Percentiles rank a stretch among this genome's conserved stretches.
These are phyloP conservation scores for Rhizopus sp. DNA, from an alignment of 371 early-diverging fungal species.

Conservation along the genomic window DNA sequence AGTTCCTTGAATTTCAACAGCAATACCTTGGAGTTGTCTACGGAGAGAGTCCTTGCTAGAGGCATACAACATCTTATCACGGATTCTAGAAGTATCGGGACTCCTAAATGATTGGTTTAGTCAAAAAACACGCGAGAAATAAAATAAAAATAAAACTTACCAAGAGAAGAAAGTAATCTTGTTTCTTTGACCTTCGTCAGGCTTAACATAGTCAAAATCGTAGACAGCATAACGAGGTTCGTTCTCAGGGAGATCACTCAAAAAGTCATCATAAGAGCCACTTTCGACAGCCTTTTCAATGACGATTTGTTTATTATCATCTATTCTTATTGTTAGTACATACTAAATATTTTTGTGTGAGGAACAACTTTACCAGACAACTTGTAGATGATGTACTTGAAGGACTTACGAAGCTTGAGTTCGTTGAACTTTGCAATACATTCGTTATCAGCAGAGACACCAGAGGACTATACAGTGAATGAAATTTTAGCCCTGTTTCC, in stretches of 20 bases:
- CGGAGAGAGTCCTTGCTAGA: conserved; percentile 85
- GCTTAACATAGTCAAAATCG: conserved; percentile 77
- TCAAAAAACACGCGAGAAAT: conserved; percentile 8
- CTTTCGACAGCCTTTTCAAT: conserved; percentile 63
- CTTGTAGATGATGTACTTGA: conserved; percentile 81
- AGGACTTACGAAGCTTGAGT: conserved; percentile 74
- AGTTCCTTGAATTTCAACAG: conserved; percentile 85
- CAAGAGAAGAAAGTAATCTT: conserved; percentile 62
- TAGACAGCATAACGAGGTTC: conserved; percentile 86
- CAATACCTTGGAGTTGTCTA: conserved; percentile 74
- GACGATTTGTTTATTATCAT: conserved; percentile 61
- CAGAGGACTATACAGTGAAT: conserved; percentile 51
- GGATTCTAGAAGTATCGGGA: conserved; percentile 80
- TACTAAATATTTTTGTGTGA: conserved; percentile 9
- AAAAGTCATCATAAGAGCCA: conserved; percentile 68
- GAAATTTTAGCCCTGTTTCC: neutral
- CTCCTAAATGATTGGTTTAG: conserved; percentile 55
- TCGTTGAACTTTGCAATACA: conserved; percentile 69
- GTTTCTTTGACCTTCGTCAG: conserved; percentile 70
- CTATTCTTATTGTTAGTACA: conserved; percentile 19
- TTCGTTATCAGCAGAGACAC: conserved; percentile 66
- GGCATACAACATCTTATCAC: conserved; percentile 92
- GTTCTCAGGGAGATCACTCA: conserved; percentile 60
- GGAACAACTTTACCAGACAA: conserved; percentile 51
- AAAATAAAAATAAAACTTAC: conserved; percentile 27